Percentiles rank a stretch among this genome's conserved stretches.
These are phyloP conservation scores for Ilex asprella DNA, from an alignment of 257 asterid species.

Conservation along the genomic window DNA sequence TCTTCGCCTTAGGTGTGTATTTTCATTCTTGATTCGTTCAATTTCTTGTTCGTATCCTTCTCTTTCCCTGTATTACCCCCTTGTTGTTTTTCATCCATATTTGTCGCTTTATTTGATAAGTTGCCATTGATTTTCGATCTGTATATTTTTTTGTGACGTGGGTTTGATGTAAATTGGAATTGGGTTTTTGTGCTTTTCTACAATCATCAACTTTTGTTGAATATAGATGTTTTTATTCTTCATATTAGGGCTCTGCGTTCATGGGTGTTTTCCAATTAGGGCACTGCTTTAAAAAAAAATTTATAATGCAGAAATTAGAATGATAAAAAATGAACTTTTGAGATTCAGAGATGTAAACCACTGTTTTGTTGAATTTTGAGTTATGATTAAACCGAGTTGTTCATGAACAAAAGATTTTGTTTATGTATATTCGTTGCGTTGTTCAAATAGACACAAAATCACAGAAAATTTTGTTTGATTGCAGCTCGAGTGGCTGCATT, in stretches of 20 bases:
- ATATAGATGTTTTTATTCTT: no score
- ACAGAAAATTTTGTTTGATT: neutral
- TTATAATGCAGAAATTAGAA: no score
- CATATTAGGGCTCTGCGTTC: no score
- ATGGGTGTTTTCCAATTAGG: no score
- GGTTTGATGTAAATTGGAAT: conserved; percentile 18
- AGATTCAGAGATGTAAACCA: no score
- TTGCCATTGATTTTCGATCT: conserved; percentile 14
- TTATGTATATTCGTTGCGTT: neutral
- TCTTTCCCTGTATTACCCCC: no score
- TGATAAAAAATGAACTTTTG: no score
- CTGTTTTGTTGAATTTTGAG: no score
- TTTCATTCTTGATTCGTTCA: conserved; percentile 1
- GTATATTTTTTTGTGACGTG: conserved; percentile 10
- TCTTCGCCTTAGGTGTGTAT: conserved; percentile 77
- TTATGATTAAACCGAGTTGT: no score
- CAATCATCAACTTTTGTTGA: neutral
- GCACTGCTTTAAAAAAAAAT: no score
- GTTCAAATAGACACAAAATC: neutral
- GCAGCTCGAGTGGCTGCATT: neutral
- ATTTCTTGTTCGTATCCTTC: conserved; percentile 1
- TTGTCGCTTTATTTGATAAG: neutral
- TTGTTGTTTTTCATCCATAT: no score
- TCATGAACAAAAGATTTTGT: neutral
- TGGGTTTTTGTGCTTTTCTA: conserved; percentile 14